Percentiles rank a stretch among this genome's conserved stretches.
phyloP scores from a whole-genome alignment of 495 filamentous ascomycete genomes.

The Neurospora sp. region DNA sequence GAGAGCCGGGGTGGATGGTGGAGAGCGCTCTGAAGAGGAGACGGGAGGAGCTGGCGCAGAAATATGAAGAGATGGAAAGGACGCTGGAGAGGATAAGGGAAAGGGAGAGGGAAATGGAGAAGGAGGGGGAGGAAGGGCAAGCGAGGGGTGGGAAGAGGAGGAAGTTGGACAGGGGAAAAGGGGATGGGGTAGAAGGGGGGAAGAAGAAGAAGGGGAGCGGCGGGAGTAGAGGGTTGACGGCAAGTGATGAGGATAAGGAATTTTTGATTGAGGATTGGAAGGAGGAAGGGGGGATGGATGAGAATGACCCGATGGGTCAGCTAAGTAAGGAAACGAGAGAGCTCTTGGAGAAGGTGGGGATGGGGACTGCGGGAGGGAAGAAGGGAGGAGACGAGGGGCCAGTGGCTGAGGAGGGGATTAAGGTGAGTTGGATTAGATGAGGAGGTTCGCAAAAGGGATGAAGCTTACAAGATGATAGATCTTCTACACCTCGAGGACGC shows the following conservation, averaged over 20 bases:
- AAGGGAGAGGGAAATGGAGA: constrained; percentile 55
- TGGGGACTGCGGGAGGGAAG: constrained; percentile 13
- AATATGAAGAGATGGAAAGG: constrained; percentile 60
- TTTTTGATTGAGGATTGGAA: constrained; percentile 76
- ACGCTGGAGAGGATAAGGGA: constrained; percentile 56
- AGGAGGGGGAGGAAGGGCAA: constrained; percentile 28
- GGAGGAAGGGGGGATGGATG: constrained; percentile 56
- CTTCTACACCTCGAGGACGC: constrained; percentile 89
- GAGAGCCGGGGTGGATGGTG: constrained; percentile 84
- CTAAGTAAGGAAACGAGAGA: constrained; percentile 54
- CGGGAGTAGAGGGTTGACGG: constrained; percentile 16
- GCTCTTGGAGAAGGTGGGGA: constrained; percentile 49
- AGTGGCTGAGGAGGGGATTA: constrained; percentile 49
- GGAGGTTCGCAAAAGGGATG: background rate
- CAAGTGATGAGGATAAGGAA: constrained; percentile 52
- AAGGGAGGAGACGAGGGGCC: constrained; percentile 32
- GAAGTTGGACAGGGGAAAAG: background rate
- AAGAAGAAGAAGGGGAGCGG: constrained; percentile 12
- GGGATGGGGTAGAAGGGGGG: constrained; percentile 13
- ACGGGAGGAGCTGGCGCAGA: constrained; percentile 51
- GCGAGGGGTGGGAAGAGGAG: constrained; percentile 22
- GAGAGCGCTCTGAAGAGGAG: constrained; percentile 60
- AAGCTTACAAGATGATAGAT: constrained; percentile 38
- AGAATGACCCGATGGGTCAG: constrained; percentile 20
- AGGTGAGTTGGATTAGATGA: constrained; percentile 28